phyloP scores from a whole-genome alignment of 129 eudicot genomes.

The Silybum marianum region DNA sequence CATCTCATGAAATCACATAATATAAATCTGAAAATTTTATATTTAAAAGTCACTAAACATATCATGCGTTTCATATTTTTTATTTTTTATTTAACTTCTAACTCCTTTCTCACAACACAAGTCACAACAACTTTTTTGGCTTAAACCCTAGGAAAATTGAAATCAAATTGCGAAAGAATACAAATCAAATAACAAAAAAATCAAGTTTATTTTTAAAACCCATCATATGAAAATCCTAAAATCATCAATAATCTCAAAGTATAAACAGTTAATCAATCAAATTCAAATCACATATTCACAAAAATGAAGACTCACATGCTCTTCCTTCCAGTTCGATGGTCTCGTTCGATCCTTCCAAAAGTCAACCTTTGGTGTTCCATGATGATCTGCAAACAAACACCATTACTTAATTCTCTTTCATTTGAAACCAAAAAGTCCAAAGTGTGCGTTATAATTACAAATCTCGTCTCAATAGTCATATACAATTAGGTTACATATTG shows the following conservation, averaged over 20 bases:
- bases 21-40: not conserved
- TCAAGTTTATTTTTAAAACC: not conserved
- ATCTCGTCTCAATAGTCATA: constrained; percentile 7
- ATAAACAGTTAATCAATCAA: not conserved
- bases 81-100: not conserved
- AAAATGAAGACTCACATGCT: constrained; percentile 31
- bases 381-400: constrained; percentile 29
- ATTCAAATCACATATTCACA: not conserved
- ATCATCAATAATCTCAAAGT: not conserved
- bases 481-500: not conserved
- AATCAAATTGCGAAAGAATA: not conserved
- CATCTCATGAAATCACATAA: not conserved
- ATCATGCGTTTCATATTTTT: not conserved
- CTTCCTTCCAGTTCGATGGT: constrained; percentile 43
- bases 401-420: constrained; percentile 1
- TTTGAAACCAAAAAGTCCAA: not conserved
- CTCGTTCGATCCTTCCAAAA: constrained; percentile 42
- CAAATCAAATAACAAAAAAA: not conserved
- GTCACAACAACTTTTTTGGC: not conserved
- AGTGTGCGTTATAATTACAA: not conserved
- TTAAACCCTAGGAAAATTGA: not conserved
- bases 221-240: constrained; percentile 7
- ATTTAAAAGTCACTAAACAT: no score
- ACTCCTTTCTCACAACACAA: not conserved
- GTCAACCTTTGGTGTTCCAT: constrained; percentile 37